Evolutionary conservation across 805 yeast species (phyloP).

Genomic region (Candida krabiensis): DNA sequence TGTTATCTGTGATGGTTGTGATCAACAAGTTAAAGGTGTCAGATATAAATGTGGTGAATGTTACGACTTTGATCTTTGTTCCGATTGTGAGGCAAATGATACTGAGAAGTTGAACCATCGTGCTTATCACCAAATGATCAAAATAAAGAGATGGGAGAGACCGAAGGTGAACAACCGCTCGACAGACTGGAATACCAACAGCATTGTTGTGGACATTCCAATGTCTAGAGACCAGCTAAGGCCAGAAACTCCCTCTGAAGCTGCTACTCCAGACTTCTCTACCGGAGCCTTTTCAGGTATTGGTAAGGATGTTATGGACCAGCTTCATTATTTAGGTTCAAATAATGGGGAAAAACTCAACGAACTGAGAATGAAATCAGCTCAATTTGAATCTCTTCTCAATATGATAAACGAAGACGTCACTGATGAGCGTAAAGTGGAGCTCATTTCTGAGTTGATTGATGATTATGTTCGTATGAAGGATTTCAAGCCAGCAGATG

Average conservation of each 20-base stretch:
- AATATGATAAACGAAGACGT: conserved; percentile 6
- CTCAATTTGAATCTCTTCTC: conserved; percentile 15
- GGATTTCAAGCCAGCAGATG: neutral
- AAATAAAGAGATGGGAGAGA: conserved; percentile 21
- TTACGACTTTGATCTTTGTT: conserved; percentile 53
- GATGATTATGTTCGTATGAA: conserved; percentile 13
- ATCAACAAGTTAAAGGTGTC: conserved; percentile 34
- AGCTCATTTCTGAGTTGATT: conserved; percentile 11
- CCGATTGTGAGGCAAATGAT: conserved; percentile 35
- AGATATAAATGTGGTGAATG: conserved; percentile 56
- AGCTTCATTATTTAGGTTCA: conserved; percentile 6
- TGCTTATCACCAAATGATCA: conserved; percentile 27
- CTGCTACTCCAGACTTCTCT: neutral
- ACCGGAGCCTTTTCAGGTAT: neutral
- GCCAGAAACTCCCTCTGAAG: neutral
- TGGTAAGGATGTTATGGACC: conserved; percentile 3
- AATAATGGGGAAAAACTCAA: conserved; percentile 8
- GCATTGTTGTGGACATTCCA: neutral
- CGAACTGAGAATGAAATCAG: conserved; percentile 9
- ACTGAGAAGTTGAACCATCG: conserved; percentile 18
- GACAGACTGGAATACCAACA: neutral
- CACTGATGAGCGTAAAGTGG: conserved; percentile 11
- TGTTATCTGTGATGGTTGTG: conserved; percentile 35
- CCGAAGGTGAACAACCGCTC: conserved; percentile 8
- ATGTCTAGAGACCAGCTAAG: neutral